These are phyloP conservation scores for Cyclocybe cylindracea DNA, from an alignment of 768 basidiomycete species.

Conservation along the genomic window DNA sequence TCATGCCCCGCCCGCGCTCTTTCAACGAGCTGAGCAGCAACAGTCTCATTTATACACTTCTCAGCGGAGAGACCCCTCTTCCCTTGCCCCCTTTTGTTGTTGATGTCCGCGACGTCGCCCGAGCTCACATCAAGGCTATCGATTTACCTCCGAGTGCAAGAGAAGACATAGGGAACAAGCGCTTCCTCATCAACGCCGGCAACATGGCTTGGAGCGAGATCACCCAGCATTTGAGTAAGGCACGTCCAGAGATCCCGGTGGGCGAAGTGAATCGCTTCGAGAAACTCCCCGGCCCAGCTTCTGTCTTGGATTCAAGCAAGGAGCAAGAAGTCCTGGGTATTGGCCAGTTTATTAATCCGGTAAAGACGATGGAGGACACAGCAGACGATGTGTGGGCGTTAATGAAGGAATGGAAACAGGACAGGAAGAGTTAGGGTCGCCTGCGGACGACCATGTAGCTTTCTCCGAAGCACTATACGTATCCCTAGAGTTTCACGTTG, in stretches of 20 bases:
- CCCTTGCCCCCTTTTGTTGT: conserved; percentile 25
- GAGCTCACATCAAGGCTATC: conserved; percentile 30
- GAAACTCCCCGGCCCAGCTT: conserved; percentile 6
- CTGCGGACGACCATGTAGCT: too few relatives aligned
- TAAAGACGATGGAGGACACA: too few relatives aligned
- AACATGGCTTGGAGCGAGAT: conserved; percentile 29
- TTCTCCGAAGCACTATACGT: too few relatives aligned
- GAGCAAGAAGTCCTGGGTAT: conserved; percentile 28
- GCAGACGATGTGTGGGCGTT: too few relatives aligned
- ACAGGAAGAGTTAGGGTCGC: too few relatives aligned
- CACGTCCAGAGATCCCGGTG: conserved; percentile 19
- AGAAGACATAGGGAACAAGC: conserved; percentile 19
- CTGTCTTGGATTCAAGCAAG: conserved; percentile 12
- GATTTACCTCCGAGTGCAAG: conserved; percentile 17
- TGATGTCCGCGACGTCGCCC: conserved; percentile 36
- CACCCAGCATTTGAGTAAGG: conserved; percentile 21
- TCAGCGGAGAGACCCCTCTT: conserved; percentile 19
- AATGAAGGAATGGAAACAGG: too few relatives aligned
- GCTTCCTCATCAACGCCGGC: conserved; percentile 28
- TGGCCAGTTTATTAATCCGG: too few relatives aligned
- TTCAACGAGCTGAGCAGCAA: conserved; percentile 24
- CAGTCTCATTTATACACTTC: conserved; percentile 22
- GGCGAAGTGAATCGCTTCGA: conserved; percentile 9
- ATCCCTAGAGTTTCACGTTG: too few relatives aligned
- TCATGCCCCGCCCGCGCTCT: conserved; percentile 26